Evolutionary conservation across 495 filamentous ascomycete species (phyloP).

Genomic region (Articulospora tetracladia): DNA sequence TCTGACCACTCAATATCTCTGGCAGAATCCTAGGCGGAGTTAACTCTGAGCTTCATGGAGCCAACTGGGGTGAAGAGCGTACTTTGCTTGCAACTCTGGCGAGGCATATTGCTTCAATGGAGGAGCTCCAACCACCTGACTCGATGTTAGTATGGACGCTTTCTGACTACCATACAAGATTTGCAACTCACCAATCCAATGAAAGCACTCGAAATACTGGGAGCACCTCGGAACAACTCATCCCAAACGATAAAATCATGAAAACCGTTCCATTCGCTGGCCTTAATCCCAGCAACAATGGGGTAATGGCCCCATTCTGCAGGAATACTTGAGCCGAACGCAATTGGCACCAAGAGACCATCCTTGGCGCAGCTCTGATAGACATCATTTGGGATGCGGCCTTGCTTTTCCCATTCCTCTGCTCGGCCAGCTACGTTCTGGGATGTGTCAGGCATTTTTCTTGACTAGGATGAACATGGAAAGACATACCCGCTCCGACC

Average conservation of each 20-base stretch:
- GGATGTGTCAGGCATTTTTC: background rate
- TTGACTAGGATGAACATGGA: background rate
- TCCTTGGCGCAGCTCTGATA: constrained; percentile 11
- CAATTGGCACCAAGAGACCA: constrained; percentile 14
- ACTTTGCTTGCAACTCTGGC: constrained; percentile 10
- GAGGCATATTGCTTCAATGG: constrained; percentile 17
- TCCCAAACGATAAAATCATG: constrained; percentile 22
- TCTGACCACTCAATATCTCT: constrained; percentile 81
- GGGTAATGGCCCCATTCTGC: constrained; percentile 10
- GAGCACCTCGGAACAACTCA: constrained; percentile 16
- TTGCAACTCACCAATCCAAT: constrained; percentile 14
- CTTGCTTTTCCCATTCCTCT: constrained; percentile 16
- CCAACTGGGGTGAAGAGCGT: background rate
- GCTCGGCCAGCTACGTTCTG: constrained; percentile 13
- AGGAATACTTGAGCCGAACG: constrained; percentile 11
- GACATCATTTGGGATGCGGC: constrained; percentile 13
- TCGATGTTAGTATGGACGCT: background rate
- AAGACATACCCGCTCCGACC: constrained; percentile 10
- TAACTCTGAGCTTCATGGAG: background rate
- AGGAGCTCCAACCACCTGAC: constrained; percentile 14
- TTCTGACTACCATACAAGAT: background rate
- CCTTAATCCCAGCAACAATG: constrained; percentile 4
- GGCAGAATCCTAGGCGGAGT: constrained; percentile 49
- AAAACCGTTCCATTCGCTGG: constrained; percentile 19
- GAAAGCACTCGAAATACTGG: constrained; percentile 13